Evolutionary conservation across 1,284 basidiomycete species (phyloP), one percentile per base, ranked within the genome.

Genomic region (Trichosporon coremiiforme): DNA sequence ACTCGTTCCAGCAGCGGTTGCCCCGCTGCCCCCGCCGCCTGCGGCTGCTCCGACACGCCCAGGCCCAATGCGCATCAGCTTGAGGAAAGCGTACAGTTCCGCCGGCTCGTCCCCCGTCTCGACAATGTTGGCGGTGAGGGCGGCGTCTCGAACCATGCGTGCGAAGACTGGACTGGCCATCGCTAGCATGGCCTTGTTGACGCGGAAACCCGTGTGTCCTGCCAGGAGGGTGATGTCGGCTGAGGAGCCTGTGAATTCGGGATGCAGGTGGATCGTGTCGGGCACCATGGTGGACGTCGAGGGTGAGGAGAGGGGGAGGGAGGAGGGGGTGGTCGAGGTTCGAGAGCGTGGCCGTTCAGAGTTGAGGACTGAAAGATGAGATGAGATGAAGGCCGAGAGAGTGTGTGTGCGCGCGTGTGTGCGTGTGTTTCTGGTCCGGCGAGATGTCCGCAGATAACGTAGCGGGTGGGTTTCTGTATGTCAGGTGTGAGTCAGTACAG

Each of bases 191-290:
- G 47, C 66, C 8, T 68, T 50, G 33, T 36, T 68, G 22, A 70
- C 72, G 35, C 70, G 72, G 67, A 73, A 73, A 10, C 72, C 72
- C 25, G 71, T 62, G 12, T 50, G 68, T 3, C 63, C 62, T 9
- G 68, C 67, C 13, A 73, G 68, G 53, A 73, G 67, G 8, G 71
- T 53, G 4, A 70, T 70, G 62, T 73, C 72, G 22, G 68, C 70
- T 31, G 57, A 6, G 2, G 64, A 47, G 60, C 67, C 65, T 50
- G 65, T 64, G 55, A 73, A 73, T 35, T 73, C 72, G 31, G 57
- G 57, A 31, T 62, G 57, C 6, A 62, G 57, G 29, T 20, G 29
- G 57, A 62, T 62, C 31, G 29, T 31, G 15, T 62, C 57, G 2
- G 57, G 57, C 5, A 33, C 17, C 57, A 62, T 62, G 33, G 33